phyloP scores from a whole-genome alignment of 2,329 filamentous ascomycete genomes.

The Emericellopsis atlantica region DNA sequence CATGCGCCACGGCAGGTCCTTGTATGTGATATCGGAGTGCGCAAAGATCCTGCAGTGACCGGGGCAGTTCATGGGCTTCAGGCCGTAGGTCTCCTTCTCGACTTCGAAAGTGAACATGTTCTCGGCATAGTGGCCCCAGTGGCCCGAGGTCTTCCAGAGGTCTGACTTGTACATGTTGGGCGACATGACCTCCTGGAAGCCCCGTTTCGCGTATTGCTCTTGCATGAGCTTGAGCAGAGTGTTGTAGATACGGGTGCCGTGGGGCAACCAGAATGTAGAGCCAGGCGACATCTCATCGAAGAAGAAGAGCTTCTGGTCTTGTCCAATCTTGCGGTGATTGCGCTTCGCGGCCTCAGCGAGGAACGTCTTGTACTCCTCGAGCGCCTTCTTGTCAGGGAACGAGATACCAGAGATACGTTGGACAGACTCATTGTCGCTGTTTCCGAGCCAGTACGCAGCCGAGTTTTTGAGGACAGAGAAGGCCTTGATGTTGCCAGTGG shows the following conservation, averaged over 20 bases:
- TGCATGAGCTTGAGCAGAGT: conserved; percentile 70
- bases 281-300: conserved; percentile 92
- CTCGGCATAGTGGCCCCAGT: conserved; percentile 78
- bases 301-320: conserved; percentile 95
- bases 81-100: conserved; percentile 60
- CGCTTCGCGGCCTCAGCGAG: conserved; percentile 96
- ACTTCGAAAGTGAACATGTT: conserved; percentile 72
- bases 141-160: conserved; percentile 88
- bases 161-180: conserved; percentile 91
- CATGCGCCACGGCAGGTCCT: conserved; percentile 77
- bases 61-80: conserved; percentile 99
- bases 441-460: conserved; percentile 81
- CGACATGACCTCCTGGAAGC: conserved; percentile 88
- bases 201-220: conserved; percentile 82
- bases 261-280: conserved; percentile 82
- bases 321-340: conserved; percentile 86
- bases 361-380: conserved; percentile 88
- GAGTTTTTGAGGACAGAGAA: conserved; percentile 82
- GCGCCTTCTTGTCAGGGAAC: conserved; percentile 88
- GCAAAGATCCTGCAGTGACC: conserved; percentile 84
- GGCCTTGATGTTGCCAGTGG: conserved; percentile 86
- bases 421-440: conserved; percentile 85
- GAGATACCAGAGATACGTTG: conserved; percentile 95
- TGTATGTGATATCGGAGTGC: conserved; percentile 71
- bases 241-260: conserved; percentile 90